Conservation (phyloP, 2,329 filamentous ascomycete genomes). For the Diaporthe amygdali region DNA sequence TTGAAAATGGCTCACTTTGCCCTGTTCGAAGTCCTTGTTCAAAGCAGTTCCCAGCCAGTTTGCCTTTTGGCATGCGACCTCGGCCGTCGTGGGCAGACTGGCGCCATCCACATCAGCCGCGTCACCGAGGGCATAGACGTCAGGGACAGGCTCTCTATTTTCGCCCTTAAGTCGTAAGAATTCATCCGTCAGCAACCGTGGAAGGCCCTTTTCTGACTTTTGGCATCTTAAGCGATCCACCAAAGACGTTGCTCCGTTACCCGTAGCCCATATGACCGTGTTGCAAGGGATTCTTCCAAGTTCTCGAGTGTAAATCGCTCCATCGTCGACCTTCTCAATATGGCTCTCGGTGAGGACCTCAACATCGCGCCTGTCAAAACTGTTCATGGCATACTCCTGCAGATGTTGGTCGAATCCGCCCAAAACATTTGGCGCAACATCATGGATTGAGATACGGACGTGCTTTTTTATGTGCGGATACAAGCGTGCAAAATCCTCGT, state of each 20-base stretch:
- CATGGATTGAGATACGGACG: conserved; percentile 19
- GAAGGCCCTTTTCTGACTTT: conserved; percentile 11
- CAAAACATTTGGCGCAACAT: conserved; percentile 18
- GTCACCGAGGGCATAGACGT: conserved; percentile 21
- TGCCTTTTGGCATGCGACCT: conserved; percentile 23
- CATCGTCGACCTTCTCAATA: conserved; percentile 17
- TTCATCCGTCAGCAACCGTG: conserved; percentile 19
- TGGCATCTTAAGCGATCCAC: conserved; percentile 13
- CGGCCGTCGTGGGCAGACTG: conserved; percentile 21
- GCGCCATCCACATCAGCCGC: conserved; percentile 20
- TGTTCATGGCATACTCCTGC: conserved; percentile 23
- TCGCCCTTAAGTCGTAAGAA: conserved; percentile 11
- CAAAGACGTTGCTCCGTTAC: conserved; percentile 11
- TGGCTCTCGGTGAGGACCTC: conserved; percentile 21
- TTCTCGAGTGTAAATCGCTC: conserved; percentile 18
- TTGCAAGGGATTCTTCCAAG: conserved; percentile 11
- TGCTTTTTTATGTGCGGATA: conserved; percentile 23
- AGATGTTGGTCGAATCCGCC: conserved; percentile 20
- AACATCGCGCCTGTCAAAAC: conserved; percentile 18
- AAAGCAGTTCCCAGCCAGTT: conserved; percentile 21
- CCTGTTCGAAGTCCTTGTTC: conserved; percentile 16
- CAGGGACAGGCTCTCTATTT: not conserved
- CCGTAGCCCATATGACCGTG: conserved; percentile 18
- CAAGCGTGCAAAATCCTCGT: conserved; percentile 15
- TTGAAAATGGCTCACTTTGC: not conserved